A percentile compares a stretch with the other conserved stretches of the same genome.
Conservation (phyloP, 1,139 yeast genomes). For the Saccharomycopsis crataegensis region DNA sequence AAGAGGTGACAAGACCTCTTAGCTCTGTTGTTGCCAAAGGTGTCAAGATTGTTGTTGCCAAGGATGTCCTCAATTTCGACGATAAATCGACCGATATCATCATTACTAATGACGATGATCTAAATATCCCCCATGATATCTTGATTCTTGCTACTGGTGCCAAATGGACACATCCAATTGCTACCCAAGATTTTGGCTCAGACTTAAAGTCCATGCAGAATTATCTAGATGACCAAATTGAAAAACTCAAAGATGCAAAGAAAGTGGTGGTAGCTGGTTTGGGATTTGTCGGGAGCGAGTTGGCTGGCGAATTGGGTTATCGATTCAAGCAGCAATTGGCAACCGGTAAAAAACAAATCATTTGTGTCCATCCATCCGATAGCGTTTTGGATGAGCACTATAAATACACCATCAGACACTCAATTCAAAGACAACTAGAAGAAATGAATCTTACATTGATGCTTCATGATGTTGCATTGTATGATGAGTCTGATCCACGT, state of each 20-base stretch:
- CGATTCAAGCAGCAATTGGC: constrained; percentile 15
- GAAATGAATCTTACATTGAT: background rate
- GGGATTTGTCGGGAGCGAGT: constrained; percentile 22
- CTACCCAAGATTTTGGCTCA: background rate
- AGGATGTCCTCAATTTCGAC: background rate
- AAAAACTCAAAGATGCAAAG: constrained; percentile 13
- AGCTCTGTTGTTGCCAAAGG: background rate
- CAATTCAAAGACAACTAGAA: background rate
- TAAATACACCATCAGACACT: constrained; percentile 3
- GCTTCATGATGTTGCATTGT: background rate
- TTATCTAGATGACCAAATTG: background rate
- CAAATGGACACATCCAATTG: background rate
- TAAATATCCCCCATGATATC: background rate
- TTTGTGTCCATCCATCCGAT: constrained; percentile 19
- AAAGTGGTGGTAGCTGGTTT: constrained; percentile 22
- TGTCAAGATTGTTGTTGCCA: background rate
- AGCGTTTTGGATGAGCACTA: constrained; percentile 6
- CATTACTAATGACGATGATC: background rate
- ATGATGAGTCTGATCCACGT: background rate
- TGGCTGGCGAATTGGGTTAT: constrained; percentile 22
- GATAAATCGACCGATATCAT: background rate
- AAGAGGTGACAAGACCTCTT: too few relatives aligned
- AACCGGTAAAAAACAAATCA: constrained; percentile 18
- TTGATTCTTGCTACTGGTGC: constrained; percentile 1
- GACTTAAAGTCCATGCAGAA: background rate